phyloP scores from a whole-genome alignment of 306 rosid species.

The Prunus campanulata region DNA sequence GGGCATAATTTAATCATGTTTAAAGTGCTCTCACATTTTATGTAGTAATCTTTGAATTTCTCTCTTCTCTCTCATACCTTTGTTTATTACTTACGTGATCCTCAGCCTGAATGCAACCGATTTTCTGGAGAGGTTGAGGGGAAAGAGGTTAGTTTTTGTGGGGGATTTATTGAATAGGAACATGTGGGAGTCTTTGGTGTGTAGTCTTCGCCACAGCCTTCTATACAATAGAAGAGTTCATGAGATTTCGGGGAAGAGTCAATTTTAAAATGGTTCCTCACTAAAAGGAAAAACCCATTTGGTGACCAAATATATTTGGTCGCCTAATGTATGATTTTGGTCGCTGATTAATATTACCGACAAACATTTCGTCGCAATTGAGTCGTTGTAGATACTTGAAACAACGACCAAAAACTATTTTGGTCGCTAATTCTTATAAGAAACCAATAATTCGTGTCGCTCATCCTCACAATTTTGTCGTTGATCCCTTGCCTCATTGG shows the following conservation, averaged over 20 bases:
- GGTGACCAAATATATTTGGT: too few relatives aligned
- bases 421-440: too few relatives aligned
- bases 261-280: conserved; percentile 46
- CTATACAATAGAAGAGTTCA: conserved; percentile 53
- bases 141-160: conserved; percentile 73
- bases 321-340: too few relatives aligned
- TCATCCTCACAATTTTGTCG: too few relatives aligned
- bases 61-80: background rate
- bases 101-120: conserved; percentile 82
- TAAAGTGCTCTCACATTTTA: background rate
- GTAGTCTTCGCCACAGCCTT: conserved; percentile 68
- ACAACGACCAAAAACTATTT: too few relatives aligned
- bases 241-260: conserved; percentile 77
- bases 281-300: too few relatives aligned
- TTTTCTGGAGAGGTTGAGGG: conserved; percentile 78
- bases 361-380: too few relatives aligned
- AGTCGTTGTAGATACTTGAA: too few relatives aligned
- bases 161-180: conserved; percentile 92
- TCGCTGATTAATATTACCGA: too few relatives aligned
- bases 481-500: too few relatives aligned
- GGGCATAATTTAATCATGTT: too few relatives aligned
- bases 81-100: conserved; percentile 22
- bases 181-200: conserved; percentile 95
- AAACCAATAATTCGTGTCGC: too few relatives aligned
- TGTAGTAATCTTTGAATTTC: background rate